Conservation (phyloP, 345 rosid species). For the Erucastrum elatum region DNA sequence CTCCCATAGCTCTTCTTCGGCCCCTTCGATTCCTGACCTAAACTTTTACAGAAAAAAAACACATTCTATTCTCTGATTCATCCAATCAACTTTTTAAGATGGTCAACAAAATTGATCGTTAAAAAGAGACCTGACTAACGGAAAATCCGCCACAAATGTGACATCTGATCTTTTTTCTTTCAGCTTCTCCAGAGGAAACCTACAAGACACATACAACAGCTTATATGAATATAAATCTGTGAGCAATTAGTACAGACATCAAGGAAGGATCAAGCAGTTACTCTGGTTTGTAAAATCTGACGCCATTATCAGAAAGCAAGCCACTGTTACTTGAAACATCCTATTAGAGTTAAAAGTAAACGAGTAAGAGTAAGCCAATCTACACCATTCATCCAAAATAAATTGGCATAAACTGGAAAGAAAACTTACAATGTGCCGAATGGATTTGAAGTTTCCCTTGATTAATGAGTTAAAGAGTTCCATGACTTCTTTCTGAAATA, state of each 20-base stretch:
- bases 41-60: too few species aligned
- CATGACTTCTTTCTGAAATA: conserved; percentile 48
- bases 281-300: conserved; percentile 62
- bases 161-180: conserved; percentile 41
- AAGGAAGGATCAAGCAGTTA: conserved; percentile 27
- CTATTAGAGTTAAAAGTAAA: conserved; percentile 42
- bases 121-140: too few species aligned
- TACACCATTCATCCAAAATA: neutral
- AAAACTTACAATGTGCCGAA: conserved; percentile 62
- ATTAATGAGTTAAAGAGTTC: conserved; percentile 57
- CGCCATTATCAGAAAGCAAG: conserved; percentile 55
- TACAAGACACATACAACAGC: neutral
- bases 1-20: too few species aligned
- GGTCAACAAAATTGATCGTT: too few species aligned
- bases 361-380: neutral
- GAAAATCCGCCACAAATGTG: too few species aligned
- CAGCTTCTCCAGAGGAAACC: conserved; percentile 69
- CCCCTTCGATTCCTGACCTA: too few species aligned
- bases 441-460: conserved; percentile 68
- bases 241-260: neutral
- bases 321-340: conserved; percentile 81
- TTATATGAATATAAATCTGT: too few species aligned
- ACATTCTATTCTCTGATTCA: too few species aligned
- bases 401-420: too few species aligned
- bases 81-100: too few species aligned